These are phyloP conservation scores for Garcileccinum viscosum DNA, from an alignment of 1,284 basidiomycete species.

Conservation along the genomic window DNA sequence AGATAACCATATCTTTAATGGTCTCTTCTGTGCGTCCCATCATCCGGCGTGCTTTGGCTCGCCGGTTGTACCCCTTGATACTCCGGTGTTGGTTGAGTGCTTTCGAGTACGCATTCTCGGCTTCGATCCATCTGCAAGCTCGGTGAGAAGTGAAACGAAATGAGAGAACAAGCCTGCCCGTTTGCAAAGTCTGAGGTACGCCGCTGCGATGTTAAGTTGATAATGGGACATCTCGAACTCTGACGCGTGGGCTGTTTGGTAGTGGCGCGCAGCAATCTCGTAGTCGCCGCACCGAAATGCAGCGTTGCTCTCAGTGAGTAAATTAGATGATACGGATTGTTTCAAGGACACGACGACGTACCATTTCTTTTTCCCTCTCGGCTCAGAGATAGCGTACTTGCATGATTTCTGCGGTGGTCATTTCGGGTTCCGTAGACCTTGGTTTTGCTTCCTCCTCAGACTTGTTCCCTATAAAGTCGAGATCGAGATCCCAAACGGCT, in stretches of 20 bases:
- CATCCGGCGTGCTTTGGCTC: constrained; percentile 65
- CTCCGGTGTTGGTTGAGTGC: constrained; percentile 67
- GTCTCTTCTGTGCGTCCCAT: too few relatives aligned
- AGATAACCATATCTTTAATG: constrained; percentile 51
- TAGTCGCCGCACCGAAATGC: constrained; percentile 69
- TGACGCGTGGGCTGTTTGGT: too few relatives aligned
- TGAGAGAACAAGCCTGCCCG: constrained; percentile 54
- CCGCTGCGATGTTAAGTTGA: too few relatives aligned
- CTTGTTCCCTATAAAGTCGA: constrained; percentile 64
- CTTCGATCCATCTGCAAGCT: constrained; percentile 61
- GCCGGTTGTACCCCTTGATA: constrained; percentile 68
- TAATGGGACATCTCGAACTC: too few relatives aligned
- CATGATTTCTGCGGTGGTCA: too few relatives aligned
- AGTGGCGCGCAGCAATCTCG: constrained; percentile 57
- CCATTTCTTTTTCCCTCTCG: too few relatives aligned
- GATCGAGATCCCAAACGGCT: constrained; percentile 71
- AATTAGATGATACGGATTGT: constrained; percentile 69
- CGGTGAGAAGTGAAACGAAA: constrained; percentile 15
- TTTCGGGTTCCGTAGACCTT: constrained; percentile 47
- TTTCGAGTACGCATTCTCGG: too few relatives aligned
- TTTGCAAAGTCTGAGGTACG: constrained; percentile 62
- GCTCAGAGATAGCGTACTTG: too few relatives aligned
- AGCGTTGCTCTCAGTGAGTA: constrained; percentile 56
- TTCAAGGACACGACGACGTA: too few relatives aligned
- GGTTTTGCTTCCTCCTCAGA: constrained; percentile 54